phyloP scores from a whole-genome alignment of 2,329 filamentous ascomycete species.

The Rhynchosporium agropyri region DNA sequence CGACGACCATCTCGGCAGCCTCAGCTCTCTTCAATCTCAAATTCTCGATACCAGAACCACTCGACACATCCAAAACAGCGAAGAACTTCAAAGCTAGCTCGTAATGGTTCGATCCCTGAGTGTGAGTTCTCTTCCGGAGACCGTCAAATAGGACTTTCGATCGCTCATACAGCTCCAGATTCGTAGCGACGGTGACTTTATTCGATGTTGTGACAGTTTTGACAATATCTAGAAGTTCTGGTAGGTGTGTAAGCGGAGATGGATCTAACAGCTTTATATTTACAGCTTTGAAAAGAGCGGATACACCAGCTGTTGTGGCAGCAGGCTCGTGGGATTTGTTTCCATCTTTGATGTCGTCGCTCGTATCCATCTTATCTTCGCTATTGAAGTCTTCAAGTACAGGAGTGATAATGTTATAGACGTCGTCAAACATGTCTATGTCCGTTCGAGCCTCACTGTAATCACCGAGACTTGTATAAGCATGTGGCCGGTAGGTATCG shows the following conservation, averaged over 20 bases:
- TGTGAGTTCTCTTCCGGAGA: conserved; percentile 34
- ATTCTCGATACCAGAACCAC: conserved; percentile 40
- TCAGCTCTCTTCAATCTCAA: conserved; percentile 41
- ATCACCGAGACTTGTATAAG: conserved; percentile 71
- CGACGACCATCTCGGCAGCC: conserved; percentile 39
- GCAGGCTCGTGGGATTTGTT: conserved; percentile 36
- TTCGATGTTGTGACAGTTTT: conserved; percentile 35
- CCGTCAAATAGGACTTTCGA: conserved; percentile 39
- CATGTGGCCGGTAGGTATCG: conserved; percentile 76
- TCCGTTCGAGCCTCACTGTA: conserved; percentile 71
- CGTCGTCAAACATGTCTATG: conserved; percentile 69
- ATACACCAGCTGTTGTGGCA: conserved; percentile 40
- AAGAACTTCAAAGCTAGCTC: conserved; percentile 35
- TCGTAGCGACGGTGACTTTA: conserved; percentile 39
- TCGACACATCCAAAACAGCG: conserved; percentile 37
- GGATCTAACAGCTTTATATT: conserved; percentile 36
- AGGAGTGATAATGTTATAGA: conserved; percentile 63
- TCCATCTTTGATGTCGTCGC: conserved; percentile 36
- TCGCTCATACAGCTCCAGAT: conserved; percentile 40
- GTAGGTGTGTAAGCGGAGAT: conserved; percentile 36
- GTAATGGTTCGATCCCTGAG: conserved; percentile 29
- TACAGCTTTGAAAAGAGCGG: conserved; percentile 40
- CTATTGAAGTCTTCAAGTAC: conserved; percentile 61
- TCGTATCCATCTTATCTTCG: conserved; percentile 66
- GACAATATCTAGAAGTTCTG: conserved; percentile 35